These are phyloP conservation scores for Rubia occidens DNA, from an alignment of 305 asterid genomes.

Conservation along the genomic window DNA sequence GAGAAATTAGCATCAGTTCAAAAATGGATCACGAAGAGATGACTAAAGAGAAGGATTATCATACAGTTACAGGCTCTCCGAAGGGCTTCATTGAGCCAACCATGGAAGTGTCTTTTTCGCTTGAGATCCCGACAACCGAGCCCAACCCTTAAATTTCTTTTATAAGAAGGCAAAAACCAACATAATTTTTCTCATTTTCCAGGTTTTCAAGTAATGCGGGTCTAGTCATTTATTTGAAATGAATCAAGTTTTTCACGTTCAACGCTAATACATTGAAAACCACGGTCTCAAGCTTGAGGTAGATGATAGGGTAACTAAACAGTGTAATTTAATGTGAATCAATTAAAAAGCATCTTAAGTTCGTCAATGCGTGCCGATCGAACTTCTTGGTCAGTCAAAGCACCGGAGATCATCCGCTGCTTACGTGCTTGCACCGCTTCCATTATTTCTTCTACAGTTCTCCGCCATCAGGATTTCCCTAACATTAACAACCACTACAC, in stretches of 20 bases:
- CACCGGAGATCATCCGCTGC: conserved; percentile 89
- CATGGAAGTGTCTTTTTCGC: neutral
- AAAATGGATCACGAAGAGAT: too few species aligned
- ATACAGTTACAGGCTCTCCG: neutral
- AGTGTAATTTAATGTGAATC: conserved; percentile 16
- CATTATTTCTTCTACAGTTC: conserved; percentile 93
- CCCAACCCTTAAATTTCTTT: neutral
- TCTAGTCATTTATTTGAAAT: neutral
- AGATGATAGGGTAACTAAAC: conserved; percentile 2
- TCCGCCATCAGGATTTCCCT: conserved; percentile 33
- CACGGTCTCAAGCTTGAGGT: conserved; percentile 6
- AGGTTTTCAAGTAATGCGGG: neutral
- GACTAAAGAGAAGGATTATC: neutral
- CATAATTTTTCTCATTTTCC: neutral
- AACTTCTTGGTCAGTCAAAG: conserved; percentile 96
- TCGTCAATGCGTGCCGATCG: conserved; percentile 84
- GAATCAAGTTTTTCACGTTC: neutral
- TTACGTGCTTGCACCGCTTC: conserved; percentile 93
- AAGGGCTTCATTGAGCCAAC: neutral
- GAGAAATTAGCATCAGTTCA: neutral
- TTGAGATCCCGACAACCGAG: neutral
- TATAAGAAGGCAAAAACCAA: neutral
- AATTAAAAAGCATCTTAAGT: conserved; percentile 91
- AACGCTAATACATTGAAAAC: too few species aligned
- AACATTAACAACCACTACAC: neutral